Conservation (phyloP, 805 yeast genomes). For the Yarrowia sp. region DNA sequence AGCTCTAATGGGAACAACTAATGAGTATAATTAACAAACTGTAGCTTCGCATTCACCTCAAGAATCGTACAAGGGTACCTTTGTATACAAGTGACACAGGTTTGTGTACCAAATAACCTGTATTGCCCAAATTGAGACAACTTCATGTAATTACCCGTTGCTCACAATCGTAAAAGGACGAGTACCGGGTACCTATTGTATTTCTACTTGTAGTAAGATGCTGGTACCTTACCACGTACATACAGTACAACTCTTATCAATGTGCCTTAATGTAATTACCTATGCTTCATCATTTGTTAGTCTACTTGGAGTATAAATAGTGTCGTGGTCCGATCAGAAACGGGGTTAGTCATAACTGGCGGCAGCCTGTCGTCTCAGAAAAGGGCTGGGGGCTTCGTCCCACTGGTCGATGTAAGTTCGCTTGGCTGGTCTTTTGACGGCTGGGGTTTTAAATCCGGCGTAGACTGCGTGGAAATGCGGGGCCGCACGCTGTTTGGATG, state of each 20-base stretch:
- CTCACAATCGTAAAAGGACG: no score
- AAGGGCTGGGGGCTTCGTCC: slow-evolving; percentile 39
- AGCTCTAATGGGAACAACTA: not conserved
- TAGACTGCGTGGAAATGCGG: slow-evolving; percentile 27
- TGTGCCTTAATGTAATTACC: not conserved
- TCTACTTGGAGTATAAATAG: slow-evolving; percentile 17
- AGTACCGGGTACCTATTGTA: no score
- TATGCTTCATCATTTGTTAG: slow-evolving; percentile 17
- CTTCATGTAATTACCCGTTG: no score
- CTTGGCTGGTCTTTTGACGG: slow-evolving; percentile 36
- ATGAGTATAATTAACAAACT: no score
- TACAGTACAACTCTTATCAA: no score
- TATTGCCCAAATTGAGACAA: no score
- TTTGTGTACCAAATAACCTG: no score
- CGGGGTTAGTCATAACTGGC: not conserved
- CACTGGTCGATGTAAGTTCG: slow-evolving; percentile 34
- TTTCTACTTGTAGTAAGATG: no score
- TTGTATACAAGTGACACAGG: no score
- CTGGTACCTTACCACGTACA: no score
- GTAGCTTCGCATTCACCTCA: no score
- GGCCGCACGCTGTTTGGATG: slow-evolving; percentile 26
- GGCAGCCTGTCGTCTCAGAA: slow-evolving; percentile 31
- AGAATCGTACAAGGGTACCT: no score
- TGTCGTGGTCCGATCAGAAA: not conserved
- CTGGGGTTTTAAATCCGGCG: slow-evolving; percentile 32